Base-by-base conservation (phyloP, 2,329 filamentous ascomycete genomes). In the Penicillium sp. region DNA sequence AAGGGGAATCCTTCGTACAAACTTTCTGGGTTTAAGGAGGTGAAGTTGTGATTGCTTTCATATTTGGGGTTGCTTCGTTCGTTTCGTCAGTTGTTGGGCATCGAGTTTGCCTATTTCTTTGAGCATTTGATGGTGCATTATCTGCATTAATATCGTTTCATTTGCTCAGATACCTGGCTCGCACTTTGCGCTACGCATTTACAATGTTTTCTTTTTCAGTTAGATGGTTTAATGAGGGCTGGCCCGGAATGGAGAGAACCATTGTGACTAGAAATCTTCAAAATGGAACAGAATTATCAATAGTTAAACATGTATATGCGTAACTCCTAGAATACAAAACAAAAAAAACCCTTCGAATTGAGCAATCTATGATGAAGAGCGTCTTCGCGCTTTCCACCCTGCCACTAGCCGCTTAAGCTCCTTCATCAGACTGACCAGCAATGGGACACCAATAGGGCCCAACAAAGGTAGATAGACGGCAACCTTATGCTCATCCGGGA, bases 401-500 rank as follows among this genome's bases (percentile, higher is more conserved):
- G 70, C 63, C 7, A 77, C 63, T 24, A 82, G 51, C 50, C 83
- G 85, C 78, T 88, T 92, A 19, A 95, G 53, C 81, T 98, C 93
- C 71, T 93, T 96, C 49, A 97, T 68, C 30, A 92, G 81, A 4
- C 91, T 90, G 85, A 97, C 91, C 7, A 97, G 76, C 54, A 99
- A 80, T 40, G 95, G 95, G 13, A 98, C 94, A 4, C 91, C 93
- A 44, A 98, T 88, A 0, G 95, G 95, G 0, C 95, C 95, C 44
- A 99, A 80, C 12, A 99, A 80, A 1, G 95, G 95, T 70, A 99
- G 79, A 75, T 99, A 99, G 0, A 99, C 95, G 0, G 95, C 95
- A 26, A 99, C 87, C 78, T 98, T 99, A 78, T 99, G 95, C 80
- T 99, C 95, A 73, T 99, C 95, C 0, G 95, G 95, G 77, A 99